Evolutionary conservation across 1,284 basidiomycete genomes (phyloP), one percentile per base, ranked within the genome.

Genomic region (Boletus sp.): DNA sequence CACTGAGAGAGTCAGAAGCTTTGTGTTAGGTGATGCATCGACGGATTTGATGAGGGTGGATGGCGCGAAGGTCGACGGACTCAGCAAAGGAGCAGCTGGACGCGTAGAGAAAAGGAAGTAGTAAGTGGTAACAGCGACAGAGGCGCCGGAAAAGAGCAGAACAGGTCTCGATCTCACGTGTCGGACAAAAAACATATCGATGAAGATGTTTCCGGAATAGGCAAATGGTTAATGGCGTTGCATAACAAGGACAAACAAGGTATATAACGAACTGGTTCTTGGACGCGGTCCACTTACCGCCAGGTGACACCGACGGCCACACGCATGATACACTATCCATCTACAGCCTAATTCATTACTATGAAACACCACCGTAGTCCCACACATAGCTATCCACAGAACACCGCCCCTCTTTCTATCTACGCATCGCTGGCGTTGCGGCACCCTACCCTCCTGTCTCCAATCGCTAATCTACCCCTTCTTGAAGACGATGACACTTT

Each of bases 31-130:
- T 14, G 85, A 81, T 56, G 81, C 80, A 46, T 74, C 69, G 63
- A 83, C 79, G 50, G 79, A 85, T 0, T 81, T 79, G 30, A 80
- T 73, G n/a, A 94, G 76, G 21, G 80, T 85, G 13, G 85, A 80
- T 21, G 83, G 82, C 0, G 85, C 88, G 70, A 93, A 94, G 62
- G 86, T 81, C 11, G 77, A 76, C 2, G 86, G 81, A 5, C 84
- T 83, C 6, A 91, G 75, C 8, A 81, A 76, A n/a, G 30, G 71
- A n/a, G 74, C 76, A 23, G 79, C 76, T 37, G 76, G 71, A 47
- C 75, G 76, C 27, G 79, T 76, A 13, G 82, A 81, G 4, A 83
- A 79, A 62, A 53, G 77, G 63, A 85, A 76, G 58, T 86, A 77
- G 67, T 83, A 88, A 10, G 78, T 71, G 2, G 81, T 76, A 38